These are phyloP conservation scores for Leptosphaerulina australis DNA, from an alignment of 2,329 filamentous ascomycete species.

Conservation along the genomic window DNA sequence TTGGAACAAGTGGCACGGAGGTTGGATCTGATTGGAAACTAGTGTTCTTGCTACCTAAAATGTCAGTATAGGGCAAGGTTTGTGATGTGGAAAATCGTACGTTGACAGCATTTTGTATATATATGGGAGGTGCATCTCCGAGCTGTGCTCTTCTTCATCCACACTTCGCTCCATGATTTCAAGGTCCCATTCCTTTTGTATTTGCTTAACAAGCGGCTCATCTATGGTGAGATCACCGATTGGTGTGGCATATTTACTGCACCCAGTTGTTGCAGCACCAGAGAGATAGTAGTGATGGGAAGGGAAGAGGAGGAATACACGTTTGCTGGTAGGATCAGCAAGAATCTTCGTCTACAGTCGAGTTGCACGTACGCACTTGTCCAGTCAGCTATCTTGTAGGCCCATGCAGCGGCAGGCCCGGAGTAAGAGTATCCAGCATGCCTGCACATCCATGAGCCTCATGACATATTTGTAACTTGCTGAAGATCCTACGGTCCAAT, in stretches of 20 bases:
- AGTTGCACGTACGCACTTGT: constrained; percentile 65
- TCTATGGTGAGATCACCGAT: constrained; percentile 75
- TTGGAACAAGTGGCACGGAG: constrained; percentile 79
- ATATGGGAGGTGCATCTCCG: constrained; percentile 97
- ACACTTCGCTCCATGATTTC: constrained; percentile 64
- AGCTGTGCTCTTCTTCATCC: constrained; percentile 86
- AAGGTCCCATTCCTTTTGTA: constrained; percentile 37
- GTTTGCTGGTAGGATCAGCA: constrained; percentile 62
- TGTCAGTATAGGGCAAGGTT: neutral
- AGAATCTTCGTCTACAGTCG: neutral
- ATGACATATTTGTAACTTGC: neutral
- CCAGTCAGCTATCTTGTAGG: constrained; percentile 87
- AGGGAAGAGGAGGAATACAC: constrained; percentile 89
- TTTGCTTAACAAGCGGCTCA: constrained; percentile 58
- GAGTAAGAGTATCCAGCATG: constrained; percentile 96
- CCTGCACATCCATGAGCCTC: constrained; percentile 57
- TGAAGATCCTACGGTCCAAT: constrained; percentile 80
- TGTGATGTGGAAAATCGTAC: constrained; percentile 31
- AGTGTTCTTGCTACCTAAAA: constrained; percentile 37
- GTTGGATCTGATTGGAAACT: constrained; percentile 49
- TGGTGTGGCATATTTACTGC: constrained; percentile 73
- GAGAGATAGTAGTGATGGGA: constrained; percentile 86
- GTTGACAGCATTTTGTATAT: constrained; percentile 77
- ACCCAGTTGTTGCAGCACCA: constrained; percentile 76
- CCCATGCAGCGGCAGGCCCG: constrained; percentile 89